Percentiles rank a stretch among this genome's conserved stretches.
Conservation (phyloP, 2,329 filamentous ascomycete genomes). For the Colletotrichum phormii region DNA sequence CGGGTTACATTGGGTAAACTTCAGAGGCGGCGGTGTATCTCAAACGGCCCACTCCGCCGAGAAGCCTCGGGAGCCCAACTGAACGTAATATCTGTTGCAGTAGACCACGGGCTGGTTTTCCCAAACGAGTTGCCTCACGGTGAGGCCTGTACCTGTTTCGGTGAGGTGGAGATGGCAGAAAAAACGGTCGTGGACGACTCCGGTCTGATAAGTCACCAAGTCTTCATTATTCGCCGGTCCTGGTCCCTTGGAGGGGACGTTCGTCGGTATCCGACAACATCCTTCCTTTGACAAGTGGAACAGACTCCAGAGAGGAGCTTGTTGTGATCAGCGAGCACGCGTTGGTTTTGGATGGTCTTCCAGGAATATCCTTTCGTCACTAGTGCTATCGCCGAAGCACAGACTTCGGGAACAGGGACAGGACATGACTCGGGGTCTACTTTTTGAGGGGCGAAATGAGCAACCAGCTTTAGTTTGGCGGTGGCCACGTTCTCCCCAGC, state of each 20-base stretch:
- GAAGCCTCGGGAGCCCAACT: background rate
- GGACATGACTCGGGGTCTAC: conserved; percentile 18
- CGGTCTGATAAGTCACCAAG: background rate
- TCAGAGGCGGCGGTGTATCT: conserved; percentile 15
- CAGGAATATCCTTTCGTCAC: conserved; percentile 2
- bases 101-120: conserved; percentile 7
- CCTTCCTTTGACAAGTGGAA: conserved; percentile 12
- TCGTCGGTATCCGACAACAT: background rate
- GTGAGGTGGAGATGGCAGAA: conserved; percentile 9
- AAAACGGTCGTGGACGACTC: background rate
- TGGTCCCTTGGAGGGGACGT: background rate
- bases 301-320: background rate
- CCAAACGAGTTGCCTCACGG: background rate
- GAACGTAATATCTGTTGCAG: conserved; percentile 9
- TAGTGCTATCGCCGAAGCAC: conserved; percentile 20
- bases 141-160: conserved; percentile 13
- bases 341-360: background rate
- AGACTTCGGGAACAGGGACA: background rate
- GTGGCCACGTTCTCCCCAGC: background rate
- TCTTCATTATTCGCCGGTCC: background rate
- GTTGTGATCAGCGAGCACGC: conserved; percentile 1
- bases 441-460: conserved; percentile 4
- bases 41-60: conserved; percentile 17
- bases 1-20: conserved; percentile 11
- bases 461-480: background rate